Evolutionary conservation across 352 stramenopile species (phyloP), one percentile per base, ranked within the genome.

Genomic region (Phytophthora podocarpi): DNA sequence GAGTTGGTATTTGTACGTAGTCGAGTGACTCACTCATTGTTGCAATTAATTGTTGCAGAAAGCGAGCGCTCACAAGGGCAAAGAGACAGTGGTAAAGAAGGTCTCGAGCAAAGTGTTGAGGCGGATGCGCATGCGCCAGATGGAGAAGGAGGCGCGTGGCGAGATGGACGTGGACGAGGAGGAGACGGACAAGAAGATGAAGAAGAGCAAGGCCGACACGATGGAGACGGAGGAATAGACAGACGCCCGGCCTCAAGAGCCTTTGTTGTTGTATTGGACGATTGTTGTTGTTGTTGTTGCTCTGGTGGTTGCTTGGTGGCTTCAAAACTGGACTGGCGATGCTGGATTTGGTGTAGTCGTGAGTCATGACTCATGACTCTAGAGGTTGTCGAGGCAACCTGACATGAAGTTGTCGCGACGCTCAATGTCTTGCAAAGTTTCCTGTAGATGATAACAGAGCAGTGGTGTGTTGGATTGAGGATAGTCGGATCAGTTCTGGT

Each of bases 31-130:
- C n/a, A n/a, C n/a, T n/a, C n/a, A n/a, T n/a, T n/a, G n/a, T 10
- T 42, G 11, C 36, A 11, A 10, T 28, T 21, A n/a, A 11, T 28
- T 30, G 13, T 15, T 32, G 26, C 45, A 83, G 63, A 88, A 89
- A 85, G 77, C 78, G 30, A 69, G 53, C 21, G 30, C 63, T 16
- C 55, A 74, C 18, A 88, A 87, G 58, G 41, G 63, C 26, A 81
- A 77, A 51, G 66, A 80, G 55, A 87, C 71, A 36, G 74, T 82
- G 37, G 74, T 84, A 39, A 92, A 90, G 70, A 92, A 90, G 54
- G 78, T 92, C 28, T 87, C 82, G 24, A 80, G 50, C 59, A 92
- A 92, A 50, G 82, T 92, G 53, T 46, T 86, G 63, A 69, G 81
- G 37, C 74, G 82, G 46, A 92, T 90, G 68, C 72, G 80, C 42